Evolutionary conservation across 2,329 filamentous ascomycete species (phyloP).

Genomic region (Ophiosphaerella narmari): DNA sequence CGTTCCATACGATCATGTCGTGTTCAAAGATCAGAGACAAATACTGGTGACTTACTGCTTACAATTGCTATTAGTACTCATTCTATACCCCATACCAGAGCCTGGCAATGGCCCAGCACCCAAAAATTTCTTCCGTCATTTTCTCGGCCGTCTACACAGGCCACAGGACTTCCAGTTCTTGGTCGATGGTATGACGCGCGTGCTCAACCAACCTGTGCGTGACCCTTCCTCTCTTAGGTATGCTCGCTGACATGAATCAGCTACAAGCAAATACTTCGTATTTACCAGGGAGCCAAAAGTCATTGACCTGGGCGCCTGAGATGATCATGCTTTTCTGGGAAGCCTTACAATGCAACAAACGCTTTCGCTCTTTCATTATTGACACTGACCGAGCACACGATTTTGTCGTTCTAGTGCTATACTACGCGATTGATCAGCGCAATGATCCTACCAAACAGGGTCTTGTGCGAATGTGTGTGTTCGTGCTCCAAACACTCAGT

Average conservation of each 20-base stretch:
- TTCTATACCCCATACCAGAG: conserved; percentile 89
- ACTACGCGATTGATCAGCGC: conserved; percentile 90
- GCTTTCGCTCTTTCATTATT: conserved; percentile 94
- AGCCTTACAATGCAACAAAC: conserved; percentile 93
- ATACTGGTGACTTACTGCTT: conserved; percentile 89
- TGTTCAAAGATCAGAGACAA: conserved; percentile 89
- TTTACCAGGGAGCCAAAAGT: conserved; percentile 79
- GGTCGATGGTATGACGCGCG: conserved; percentile 89
- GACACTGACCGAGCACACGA: conserved; percentile 93
- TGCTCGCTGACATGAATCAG: conserved; percentile 42
- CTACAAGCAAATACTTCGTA: conserved; percentile 88
- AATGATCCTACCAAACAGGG: conserved; percentile 87
- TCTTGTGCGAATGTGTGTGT: conserved; percentile 95
- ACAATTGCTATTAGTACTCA: conserved; percentile 82
- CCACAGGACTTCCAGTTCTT: conserved; percentile 98
- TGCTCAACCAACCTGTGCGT: conserved; percentile 79
- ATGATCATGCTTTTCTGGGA: conserved; percentile 99
- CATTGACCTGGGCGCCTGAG: conserved; percentile 86
- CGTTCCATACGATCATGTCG: conserved; percentile 89
- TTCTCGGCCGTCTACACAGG: conserved; percentile 84
- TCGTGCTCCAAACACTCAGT: conserved; percentile 91
- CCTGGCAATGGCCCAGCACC: conserved; percentile 65
- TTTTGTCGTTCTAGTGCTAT: conserved; percentile 86
- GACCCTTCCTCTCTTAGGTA: no score
- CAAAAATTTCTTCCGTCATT: conserved; percentile 94